Evolutionary conservation across 306 rosid genomes (phyloP), one percentile per base, ranked within the genome.

Genomic region (Vigna reflexopilosa): DNA sequence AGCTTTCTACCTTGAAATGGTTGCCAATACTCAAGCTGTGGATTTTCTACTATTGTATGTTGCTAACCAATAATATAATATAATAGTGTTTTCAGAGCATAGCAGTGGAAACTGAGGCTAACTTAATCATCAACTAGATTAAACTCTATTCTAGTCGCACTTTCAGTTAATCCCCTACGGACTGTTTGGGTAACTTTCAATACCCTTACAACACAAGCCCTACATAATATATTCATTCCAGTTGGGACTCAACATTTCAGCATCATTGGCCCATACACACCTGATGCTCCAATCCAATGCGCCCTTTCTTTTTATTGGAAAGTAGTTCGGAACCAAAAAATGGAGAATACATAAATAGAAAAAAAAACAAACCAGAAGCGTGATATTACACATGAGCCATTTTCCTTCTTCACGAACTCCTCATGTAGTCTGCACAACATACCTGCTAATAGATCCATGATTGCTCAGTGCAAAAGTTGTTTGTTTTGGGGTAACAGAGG

Each of bases 371-470:
- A 22, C 47, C 12, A 26, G 6, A 47, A 56, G 58, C 71, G 77
- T 12, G 7, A 48, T 51, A 56, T 38, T 40, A 44, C 70, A 17
- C 22, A 34, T 5, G 38, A 50, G 65, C 34, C 38, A 55, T 65
- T 70, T 61, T 36, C 81, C 59, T 56, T 72, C 63, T 72, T 71
- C 58, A 50, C 20, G 24, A 72, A 69, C 50, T 56, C 78, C 55
- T 32, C 40, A 16, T 38, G 54, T 17, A 19, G 61, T 28, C 55
- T 70, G 19, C 44, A 61, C 54, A 70, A 6, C 47, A 42, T 38
- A 52, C 61, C 52, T 52, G 49, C 45, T 11, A 75, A 34, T 22
- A 59, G 24, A 17, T 67, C n/a, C 70, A n/a, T 45, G 77, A 30
- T 36, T 2, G 16, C 28, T 54, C 2, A 24, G 26, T 50, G 40